Evolutionary conservation across 306 rosid species (phyloP).

Genomic region (Leucaena leucocephala): DNA sequence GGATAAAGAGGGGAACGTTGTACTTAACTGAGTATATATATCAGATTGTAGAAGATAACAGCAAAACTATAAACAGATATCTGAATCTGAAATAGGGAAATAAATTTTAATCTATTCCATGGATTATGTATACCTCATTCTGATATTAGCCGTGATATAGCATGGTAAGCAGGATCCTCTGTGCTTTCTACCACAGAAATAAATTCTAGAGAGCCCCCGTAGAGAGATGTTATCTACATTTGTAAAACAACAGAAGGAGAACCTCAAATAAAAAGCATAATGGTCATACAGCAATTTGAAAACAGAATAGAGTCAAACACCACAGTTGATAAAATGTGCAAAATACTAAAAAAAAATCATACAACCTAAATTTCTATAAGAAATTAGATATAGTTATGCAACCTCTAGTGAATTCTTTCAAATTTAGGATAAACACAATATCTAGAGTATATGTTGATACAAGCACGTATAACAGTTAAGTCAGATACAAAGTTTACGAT

Average conservation of each 20-base stretch:
- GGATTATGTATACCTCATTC: slow-evolving; percentile 40
- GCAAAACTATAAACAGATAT: not conserved
- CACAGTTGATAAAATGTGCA: not conserved
- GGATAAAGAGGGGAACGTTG: not conserved
- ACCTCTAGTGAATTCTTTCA: not conserved
- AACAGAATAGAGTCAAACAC: not conserved
- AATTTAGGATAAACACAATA: not conserved
- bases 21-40: not conserved
- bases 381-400: not conserved
- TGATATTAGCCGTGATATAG: slow-evolving; percentile 59
- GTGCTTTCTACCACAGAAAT: slow-evolving; percentile 83
- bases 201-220: slow-evolving; percentile 93
- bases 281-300: not conserved
- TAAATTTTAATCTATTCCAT: not conserved
- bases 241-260: not conserved
- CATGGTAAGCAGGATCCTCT: slow-evolving; percentile 84
- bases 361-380: not conserved
- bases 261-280: not conserved
- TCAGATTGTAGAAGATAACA: not conserved
- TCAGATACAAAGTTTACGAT: not conserved
- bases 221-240: slow-evolving; percentile 86
- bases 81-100: not conserved
- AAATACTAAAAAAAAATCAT: not conserved
- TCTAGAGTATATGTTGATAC: not conserved
- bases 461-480: not conserved